Evolutionary conservation across 345 rosid species (phyloP).

Genomic region (Viola odorata): DNA sequence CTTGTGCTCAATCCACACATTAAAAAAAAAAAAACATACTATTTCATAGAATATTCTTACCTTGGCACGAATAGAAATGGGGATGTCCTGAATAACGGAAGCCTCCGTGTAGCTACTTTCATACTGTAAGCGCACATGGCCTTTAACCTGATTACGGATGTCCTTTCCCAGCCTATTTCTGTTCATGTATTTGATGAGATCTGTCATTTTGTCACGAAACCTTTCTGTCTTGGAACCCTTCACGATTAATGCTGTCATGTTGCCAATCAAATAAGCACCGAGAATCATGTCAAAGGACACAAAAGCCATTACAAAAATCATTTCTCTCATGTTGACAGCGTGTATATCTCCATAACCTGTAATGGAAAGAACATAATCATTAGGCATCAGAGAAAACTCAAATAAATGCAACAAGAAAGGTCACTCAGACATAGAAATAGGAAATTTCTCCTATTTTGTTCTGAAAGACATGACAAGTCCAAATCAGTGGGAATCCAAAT

Average conservation of each 20-base stretch:
- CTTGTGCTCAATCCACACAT: too few species aligned
- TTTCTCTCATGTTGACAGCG: slow-evolving; percentile 92
- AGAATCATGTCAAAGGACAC: slow-evolving; percentile 97
- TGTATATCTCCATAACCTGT: slow-evolving; percentile 98
- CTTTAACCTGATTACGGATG: slow-evolving; percentile 64
- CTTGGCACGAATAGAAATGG: slow-evolving; percentile 89
- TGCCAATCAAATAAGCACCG: slow-evolving; percentile 93
- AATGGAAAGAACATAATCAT: slow-evolving; percentile 7
- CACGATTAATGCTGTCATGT: slow-evolving; percentile 94
- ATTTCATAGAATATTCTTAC: slow-evolving; percentile 23
- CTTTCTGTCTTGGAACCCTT: slow-evolving; percentile 97
- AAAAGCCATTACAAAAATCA: slow-evolving; percentile 87
- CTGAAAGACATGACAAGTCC: not conserved
- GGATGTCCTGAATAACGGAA: slow-evolving; percentile 74
- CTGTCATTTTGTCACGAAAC: slow-evolving; percentile 92
- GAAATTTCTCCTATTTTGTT: not conserved
- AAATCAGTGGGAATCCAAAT: too few species aligned
- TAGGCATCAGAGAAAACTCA: slow-evolving; percentile 4
- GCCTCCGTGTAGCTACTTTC: slow-evolving; percentile 82
- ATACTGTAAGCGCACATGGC: slow-evolving; percentile 73
- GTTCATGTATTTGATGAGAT: slow-evolving; percentile 77
- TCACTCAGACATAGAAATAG: not conserved
- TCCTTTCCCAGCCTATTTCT: slow-evolving; percentile 69
- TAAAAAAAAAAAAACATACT: not conserved
- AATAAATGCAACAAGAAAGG: not conserved